These are phyloP conservation scores for Polysphondylium violaceum DNA, from an alignment of 78 protist genomes.

Conservation along the genomic window DNA sequence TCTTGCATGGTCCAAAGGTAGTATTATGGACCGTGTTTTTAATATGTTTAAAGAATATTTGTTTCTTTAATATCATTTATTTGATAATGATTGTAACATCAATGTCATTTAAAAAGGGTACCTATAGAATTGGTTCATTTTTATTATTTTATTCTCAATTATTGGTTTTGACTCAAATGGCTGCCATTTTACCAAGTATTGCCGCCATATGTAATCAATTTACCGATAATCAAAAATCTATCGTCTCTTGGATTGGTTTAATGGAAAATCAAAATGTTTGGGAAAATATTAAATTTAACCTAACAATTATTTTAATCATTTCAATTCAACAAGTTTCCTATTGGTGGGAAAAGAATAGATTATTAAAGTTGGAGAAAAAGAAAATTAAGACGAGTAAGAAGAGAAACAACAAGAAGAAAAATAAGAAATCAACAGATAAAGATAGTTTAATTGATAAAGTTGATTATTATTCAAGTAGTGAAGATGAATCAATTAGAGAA, in stretches of 20 bases:
- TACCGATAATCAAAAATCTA: not conserved
- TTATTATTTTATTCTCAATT: conserved; percentile 48
- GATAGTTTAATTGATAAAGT: not conserved
- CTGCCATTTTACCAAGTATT: conserved; percentile 23
- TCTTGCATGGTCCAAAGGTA: conserved; percentile 50
- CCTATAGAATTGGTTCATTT: conserved; percentile 55
- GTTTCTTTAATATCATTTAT: conserved; percentile 53
- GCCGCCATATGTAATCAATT: not conserved
- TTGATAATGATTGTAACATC: conserved; percentile 36
- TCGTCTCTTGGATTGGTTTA: conserved; percentile 41
- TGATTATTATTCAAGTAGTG: not conserved
- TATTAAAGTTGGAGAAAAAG: not conserved
- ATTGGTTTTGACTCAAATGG: conserved; percentile 52
- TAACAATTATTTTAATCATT: conserved; percentile 30
- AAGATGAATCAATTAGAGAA: conserved; percentile 5
- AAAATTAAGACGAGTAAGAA: not conserved
- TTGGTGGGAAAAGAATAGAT: conserved; percentile 61
- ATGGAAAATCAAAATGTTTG: not conserved
- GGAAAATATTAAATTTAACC: conserved; percentile 25
- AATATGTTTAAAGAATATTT: not conserved
- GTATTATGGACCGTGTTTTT: conserved; percentile 66
- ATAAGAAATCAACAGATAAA: not conserved
- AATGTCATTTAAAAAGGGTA: conserved; percentile 67
- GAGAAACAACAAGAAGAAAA: not conserved
- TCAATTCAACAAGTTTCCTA: conserved; percentile 50